phyloP scores from a whole-genome alignment of 257 asterid species.

The Solanum stenotomum region DNA sequence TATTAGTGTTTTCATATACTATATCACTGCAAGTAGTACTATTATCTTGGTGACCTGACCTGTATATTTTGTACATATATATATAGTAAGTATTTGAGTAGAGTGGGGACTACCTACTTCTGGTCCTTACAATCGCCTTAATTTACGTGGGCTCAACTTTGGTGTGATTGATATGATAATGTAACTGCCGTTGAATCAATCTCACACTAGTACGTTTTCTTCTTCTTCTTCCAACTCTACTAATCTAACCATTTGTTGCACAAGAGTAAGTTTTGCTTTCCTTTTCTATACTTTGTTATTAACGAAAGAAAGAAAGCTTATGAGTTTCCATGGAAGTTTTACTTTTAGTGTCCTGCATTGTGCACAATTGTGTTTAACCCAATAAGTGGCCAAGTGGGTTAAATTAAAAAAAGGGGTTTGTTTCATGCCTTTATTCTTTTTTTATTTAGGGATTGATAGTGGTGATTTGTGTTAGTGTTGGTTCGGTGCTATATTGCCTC shows the following conservation, averaged over 20 bases:
- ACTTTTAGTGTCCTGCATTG: neutral
- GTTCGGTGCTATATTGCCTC: conserved; percentile 13
- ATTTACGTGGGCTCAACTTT: conserved; percentile 44
- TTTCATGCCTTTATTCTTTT: conserved; percentile 23
- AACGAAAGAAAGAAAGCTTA: neutral
- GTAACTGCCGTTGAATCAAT: conserved; percentile 33
- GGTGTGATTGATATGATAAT: conserved; percentile 46
- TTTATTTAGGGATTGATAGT: conserved; percentile 19
- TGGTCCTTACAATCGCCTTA: conserved; percentile 41
- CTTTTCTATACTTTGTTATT: neutral
- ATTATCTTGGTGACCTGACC: neutral
- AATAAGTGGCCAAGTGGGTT: conserved; percentile 20
- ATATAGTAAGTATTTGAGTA: neutral
- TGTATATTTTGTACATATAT: neutral
- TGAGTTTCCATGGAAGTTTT: neutral
- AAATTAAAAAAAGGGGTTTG: conserved; percentile 16
- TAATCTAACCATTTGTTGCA: neutral
- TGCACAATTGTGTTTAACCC: conserved; percentile 9
- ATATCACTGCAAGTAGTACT: neutral
- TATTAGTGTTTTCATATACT: neutral
- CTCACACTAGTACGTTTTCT: conserved; percentile 28
- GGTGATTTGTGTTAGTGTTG: conserved; percentile 15
- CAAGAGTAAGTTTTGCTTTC: neutral
- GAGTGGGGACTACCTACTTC: neutral
- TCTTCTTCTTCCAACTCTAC: neutral